Evolutionary conservation across 495 filamentous ascomycete genomes (phyloP).

Genomic region (Jackrogersella minutella): DNA sequence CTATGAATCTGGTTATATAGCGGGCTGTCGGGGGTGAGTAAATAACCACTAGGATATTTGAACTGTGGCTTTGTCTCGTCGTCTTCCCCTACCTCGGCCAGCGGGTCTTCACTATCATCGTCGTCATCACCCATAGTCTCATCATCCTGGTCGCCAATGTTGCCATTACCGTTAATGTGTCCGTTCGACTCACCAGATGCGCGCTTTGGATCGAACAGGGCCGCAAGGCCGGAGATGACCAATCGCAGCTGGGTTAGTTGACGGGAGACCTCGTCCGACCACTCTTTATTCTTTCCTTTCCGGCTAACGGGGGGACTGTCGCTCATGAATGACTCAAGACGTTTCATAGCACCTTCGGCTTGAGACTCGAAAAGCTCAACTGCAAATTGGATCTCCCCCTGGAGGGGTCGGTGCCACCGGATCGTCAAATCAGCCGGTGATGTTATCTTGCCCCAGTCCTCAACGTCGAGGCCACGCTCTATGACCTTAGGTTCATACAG

Average conservation of each 20-base stretch:
- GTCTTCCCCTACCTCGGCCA: slow-evolving; percentile 77
- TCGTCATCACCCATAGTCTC: slow-evolving; percentile 60
- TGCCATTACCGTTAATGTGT: slow-evolving; percentile 49
- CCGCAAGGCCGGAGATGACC: slow-evolving; percentile 84
- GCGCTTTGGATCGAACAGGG: slow-evolving; percentile 82
- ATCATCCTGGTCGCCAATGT: slow-evolving; percentile 50
- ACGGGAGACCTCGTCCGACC: slow-evolving; percentile 94
- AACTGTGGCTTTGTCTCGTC: slow-evolving; percentile 83
- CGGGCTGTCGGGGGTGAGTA: slow-evolving; percentile 65
- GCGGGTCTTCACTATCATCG: slow-evolving; percentile 68
- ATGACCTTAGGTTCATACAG: slow-evolving; percentile 77
- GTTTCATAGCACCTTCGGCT: slow-evolving; percentile 61
- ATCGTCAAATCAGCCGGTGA: slow-evolving; percentile 79
- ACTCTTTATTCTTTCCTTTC: slow-evolving; percentile 95
- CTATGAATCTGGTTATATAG: slow-evolving; percentile 80
- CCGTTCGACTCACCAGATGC: slow-evolving; percentile 60
- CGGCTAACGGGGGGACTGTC: slow-evolving; percentile 86
- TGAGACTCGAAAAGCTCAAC: slow-evolving; percentile 87
- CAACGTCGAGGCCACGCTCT: slow-evolving; percentile 61
- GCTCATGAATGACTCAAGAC: slow-evolving; percentile 77
- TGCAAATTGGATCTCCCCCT: slow-evolving; percentile 85
- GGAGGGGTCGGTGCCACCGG: slow-evolving; percentile 86
- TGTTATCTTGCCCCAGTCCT: slow-evolving; percentile 80
- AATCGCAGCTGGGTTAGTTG: slow-evolving; percentile 87
- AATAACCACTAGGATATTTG: slow-evolving; percentile 85